These are phyloP conservation scores for Psilocybe cyanescens DNA, from an alignment of 768 basidiomycete species.

Conservation along the genomic window DNA sequence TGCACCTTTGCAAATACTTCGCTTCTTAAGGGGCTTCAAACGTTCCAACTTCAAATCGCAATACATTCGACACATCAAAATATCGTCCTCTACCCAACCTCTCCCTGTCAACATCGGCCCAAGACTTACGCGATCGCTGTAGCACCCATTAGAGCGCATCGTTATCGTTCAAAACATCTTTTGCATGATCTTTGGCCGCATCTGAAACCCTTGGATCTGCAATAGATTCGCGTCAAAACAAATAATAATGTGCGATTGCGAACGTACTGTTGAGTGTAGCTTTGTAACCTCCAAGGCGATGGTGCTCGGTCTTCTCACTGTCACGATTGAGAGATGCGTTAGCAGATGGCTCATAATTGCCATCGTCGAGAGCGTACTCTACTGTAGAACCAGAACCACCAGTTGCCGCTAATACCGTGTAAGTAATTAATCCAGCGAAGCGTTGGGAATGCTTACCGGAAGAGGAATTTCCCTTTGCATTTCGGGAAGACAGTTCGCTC, in stretches of 20 bases:
- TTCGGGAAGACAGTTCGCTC: neutral
- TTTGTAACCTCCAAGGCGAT: slow-evolving; percentile 32
- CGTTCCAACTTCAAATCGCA: too few relatives aligned
- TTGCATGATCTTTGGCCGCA: slow-evolving; percentile 26
- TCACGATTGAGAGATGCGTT: neutral
- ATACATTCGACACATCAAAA: too few relatives aligned
- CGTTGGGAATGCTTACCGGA: neutral
- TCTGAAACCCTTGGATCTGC: slow-evolving; percentile 26
- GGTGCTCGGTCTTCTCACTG: slow-evolving; percentile 9
- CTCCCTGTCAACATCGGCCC: too few relatives aligned
- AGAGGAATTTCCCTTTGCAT: neutral
- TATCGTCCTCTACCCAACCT: too few relatives aligned
- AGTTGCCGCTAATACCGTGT: neutral
- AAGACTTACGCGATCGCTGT: neutral
- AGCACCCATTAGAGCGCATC: neutral
- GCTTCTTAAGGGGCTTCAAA: too few relatives aligned
- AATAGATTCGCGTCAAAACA: neutral
- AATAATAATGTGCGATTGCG: neutral
- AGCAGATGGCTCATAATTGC: neutral
- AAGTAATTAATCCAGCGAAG: neutral
- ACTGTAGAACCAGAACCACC: neutral
- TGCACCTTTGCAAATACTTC: too few relatives aligned
- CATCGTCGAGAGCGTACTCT: neutral
- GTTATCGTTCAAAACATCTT: slow-evolving; percentile 20
- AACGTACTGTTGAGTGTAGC: slow-evolving; percentile 32